These are phyloP conservation scores for Tolypocladium cylindrosporum DNA, from an alignment of 2,329 filamentous ascomycete species.

Conservation along the genomic window DNA sequence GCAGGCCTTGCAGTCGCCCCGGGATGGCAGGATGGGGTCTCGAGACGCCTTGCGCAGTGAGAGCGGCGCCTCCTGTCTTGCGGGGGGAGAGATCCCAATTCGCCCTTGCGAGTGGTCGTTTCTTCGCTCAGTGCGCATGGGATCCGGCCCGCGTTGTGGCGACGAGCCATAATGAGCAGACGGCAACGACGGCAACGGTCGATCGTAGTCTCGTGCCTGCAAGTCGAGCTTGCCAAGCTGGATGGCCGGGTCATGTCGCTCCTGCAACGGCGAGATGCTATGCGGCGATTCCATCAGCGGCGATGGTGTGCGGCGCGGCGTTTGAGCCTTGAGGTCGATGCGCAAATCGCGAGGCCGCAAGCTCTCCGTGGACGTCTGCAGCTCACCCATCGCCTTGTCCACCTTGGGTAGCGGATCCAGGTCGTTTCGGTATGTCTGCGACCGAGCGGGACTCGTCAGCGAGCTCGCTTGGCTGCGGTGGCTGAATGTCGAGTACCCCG, in stretches of 20 bases:
- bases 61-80: background rate
- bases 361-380: slow-evolving; percentile 39
- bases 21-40: slow-evolving; percentile 35
- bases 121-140: background rate
- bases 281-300: slow-evolving; percentile 18
- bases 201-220: slow-evolving; percentile 3
- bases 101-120: background rate
- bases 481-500: slow-evolving; percentile 51
- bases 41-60: slow-evolving; percentile 25
- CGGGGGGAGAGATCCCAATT: background rate
- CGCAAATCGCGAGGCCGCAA: slow-evolving; percentile 17
- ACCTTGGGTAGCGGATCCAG: slow-evolving; percentile 17
- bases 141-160: background rate
- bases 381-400: slow-evolving; percentile 43
- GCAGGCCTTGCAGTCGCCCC: slow-evolving; percentile 79
- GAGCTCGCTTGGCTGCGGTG: slow-evolving; percentile 50
- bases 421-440: slow-evolving; percentile 24
- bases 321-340: slow-evolving; percentile 22
- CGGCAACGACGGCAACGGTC: slow-evolving; percentile 5
- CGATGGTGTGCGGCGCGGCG: slow-evolving; percentile 12
- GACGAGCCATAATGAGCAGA: slow-evolving; percentile 2
- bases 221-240: slow-evolving; percentile 8
- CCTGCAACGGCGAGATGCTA: slow-evolving; percentile 12
- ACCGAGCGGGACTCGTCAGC: slow-evolving; percentile 33
- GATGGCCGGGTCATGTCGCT: slow-evolving; percentile 12